Evolutionary conservation across 176 grass and related monocot genomes (phyloP).

Genomic region (Triticum monococcum): DNA sequence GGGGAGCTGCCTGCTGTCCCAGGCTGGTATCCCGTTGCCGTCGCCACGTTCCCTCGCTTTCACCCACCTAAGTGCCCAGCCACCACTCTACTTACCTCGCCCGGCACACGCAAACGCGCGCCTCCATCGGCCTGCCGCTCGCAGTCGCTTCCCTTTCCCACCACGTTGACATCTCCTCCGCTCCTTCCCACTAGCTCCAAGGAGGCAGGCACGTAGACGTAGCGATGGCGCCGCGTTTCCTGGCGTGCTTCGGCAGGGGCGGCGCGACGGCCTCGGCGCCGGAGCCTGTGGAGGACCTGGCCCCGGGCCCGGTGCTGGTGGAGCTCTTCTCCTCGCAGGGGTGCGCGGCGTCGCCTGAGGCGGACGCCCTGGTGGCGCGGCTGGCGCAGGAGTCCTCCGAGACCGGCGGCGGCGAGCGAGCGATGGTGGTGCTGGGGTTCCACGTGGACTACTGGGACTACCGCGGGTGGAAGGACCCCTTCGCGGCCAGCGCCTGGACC

Average conservation of each 20-base stretch:
- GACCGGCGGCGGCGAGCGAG: not conserved
- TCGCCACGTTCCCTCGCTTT: slow-evolving; percentile 49
- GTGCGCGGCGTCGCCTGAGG: slow-evolving; percentile 65
- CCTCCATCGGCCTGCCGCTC: not conserved
- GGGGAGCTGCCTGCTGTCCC: slow-evolving; percentile 28
- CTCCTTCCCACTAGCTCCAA: too few species aligned
- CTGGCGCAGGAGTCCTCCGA: slow-evolving; percentile 42
- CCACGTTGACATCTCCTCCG: not conserved
- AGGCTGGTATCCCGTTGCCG: slow-evolving; percentile 53
- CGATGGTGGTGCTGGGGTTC: slow-evolving; percentile 72
- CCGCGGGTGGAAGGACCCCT: slow-evolving; percentile 85
- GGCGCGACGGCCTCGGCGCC: slow-evolving; percentile 33
- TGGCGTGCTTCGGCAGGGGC: slow-evolving; percentile 66
- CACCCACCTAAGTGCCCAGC: slow-evolving; percentile 8
- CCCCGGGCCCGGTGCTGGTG: slow-evolving; percentile 66
- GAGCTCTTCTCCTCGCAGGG: slow-evolving; percentile 96
- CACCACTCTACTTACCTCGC: slow-evolving; percentile 32
- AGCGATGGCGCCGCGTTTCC: slow-evolving; percentile 64
- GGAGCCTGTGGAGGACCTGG: not conserved
- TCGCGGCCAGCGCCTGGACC: slow-evolving; percentile 82
- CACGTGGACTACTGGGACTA: slow-evolving; percentile 99
- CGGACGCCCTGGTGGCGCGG: slow-evolving; percentile 63
- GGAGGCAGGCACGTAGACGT: not conserved
- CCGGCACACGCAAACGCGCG: not conserved
- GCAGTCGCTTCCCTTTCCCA: slow-evolving; percentile 7